Base-by-base conservation (phyloP, 768 basidiomycete species). In the Trametes villosa region DNA sequence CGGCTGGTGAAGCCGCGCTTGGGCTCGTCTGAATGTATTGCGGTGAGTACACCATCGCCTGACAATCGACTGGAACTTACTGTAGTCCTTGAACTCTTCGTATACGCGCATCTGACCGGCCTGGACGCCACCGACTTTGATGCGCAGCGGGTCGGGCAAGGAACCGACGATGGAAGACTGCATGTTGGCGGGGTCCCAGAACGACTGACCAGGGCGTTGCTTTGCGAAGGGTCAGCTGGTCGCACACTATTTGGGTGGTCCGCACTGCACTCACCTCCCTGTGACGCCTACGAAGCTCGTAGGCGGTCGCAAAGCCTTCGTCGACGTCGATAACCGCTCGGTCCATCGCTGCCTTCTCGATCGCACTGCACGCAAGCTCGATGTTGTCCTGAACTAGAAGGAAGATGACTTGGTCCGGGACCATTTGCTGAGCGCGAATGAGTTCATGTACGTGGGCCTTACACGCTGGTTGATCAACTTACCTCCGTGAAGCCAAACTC, bases 271-370 rank as follows among this genome's bases (percentile, higher is more conserved):
- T 53, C 59, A 90, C 88, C 80, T 96, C 94, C 57, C 94, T 85
- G 71, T 98, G 94, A 47, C 90, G 87, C 58, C 91, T 85, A 54
- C 97, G 84, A 46, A 82, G 81, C 33, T 94, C 90, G 69, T 95
- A 97, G 11, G 94, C 91, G 26, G 84, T 64, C 2, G 84, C 81
- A 62, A 99, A 92, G 24, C 86, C 88, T 62, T 96, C 94, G 71
- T 99, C 97, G 8, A 97, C 91, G 68, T 98, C 97, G 4, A 86
- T 83, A 52, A 94, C 85, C 8, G 96, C 96, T 59, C 94, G 86
- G 68, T 98, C 96, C 91, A 97, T 97, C 0, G 97, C 97, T 6
- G 96, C 96, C 68, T 94, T 96, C 76, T 98, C 95, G 64, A 99
- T 96, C 9, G 94, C 92, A 54, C 86, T 83, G 71, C 96, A 98